These are phyloP conservation scores for Claviceps arundinis DNA, from an alignment of 2,329 filamentous ascomycete genomes.

Conservation along the genomic window DNA sequence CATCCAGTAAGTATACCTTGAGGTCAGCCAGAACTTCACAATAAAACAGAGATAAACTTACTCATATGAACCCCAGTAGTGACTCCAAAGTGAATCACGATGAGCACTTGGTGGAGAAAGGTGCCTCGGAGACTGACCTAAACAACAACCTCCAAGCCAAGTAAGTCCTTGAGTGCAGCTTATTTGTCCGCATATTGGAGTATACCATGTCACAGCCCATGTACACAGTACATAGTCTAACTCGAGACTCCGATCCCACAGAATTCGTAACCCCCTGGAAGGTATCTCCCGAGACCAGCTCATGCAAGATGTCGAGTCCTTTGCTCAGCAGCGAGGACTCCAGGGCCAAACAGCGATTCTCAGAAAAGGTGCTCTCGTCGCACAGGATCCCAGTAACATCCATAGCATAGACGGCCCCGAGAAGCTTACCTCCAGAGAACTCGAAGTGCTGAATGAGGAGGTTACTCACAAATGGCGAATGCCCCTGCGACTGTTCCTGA, in stretches of 20 bases:
- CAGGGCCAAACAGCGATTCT: constrained; percentile 43
- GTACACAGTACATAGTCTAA: not conserved
- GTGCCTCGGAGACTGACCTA: constrained; percentile 20
- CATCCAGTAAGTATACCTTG: constrained; percentile 9
- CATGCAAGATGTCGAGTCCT: constrained; percentile 45
- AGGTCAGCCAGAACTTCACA: not conserved
- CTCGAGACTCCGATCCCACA: constrained; percentile 8
- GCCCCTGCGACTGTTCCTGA: constrained; percentile 22
- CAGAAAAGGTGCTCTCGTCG: constrained; percentile 42
- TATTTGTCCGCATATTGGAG: no score
- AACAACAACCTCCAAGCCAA: constrained; percentile 28
- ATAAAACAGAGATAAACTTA: not conserved
- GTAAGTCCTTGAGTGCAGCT: constrained; percentile 15
- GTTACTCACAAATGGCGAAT: constrained; percentile 41
- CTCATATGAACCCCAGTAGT: not conserved
- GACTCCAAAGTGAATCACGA: constrained; percentile 8
- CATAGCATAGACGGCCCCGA: constrained; percentile 40
- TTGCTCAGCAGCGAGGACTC: constrained; percentile 46
- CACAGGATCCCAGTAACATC: constrained; percentile 41
- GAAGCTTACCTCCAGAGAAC: constrained; percentile 43
- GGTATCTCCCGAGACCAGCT: constrained; percentile 37
- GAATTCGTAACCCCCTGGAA: constrained; percentile 33
- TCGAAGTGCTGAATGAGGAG: constrained; percentile 45
- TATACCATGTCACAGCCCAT: not conserved
- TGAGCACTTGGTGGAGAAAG: constrained; percentile 16